Base-by-base conservation (phyloP, 768 basidiomycete genomes). In the Porpolomopsis calyptriformis region DNA sequence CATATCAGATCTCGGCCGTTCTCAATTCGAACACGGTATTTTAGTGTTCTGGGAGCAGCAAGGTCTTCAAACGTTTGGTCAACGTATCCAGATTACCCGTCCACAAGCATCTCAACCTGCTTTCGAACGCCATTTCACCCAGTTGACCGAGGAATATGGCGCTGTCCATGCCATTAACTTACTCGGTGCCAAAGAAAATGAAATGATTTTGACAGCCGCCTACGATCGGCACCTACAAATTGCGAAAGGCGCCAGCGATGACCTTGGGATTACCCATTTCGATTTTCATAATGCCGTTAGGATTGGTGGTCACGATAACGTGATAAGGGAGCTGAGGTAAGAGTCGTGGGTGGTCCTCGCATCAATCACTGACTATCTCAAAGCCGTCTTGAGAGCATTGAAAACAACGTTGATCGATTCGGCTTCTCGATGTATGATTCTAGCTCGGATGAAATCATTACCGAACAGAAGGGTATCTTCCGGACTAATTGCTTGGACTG, bases 31-130 rank as follows among this genome's bases (percentile, higher is more conserved):
- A 18, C 47, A 37, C 27, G 37, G 44, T 39, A 11, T 20, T 45
- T 38, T 57, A 92, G 91, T 98, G 48, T 99, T 99, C 61, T 99
- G 96, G 96, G 94, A 98, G 61, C 94, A 99, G 57, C 91, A 94
- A 64, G 92, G 90, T 22, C 61, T 93, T 33, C 90, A 93, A 58
- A 93, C 94, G 0, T 92, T 99, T 57, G 88, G 91, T 29, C 91
- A 90, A 53, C 78, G 80, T 46, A 90, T 99, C 34, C 92, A 97
- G 59, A 89, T 99, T 50, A 93, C 91, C 10, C 82, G 93, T 10
- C 94, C 96, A 1, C 84, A 89, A 54, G 90, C 92, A 2, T 93
- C 93, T 1, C 94, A 98, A 54, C 93, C 93, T 6, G 96, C 96
- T 1, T 99, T 99, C 58, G 88, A 97, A 53, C 80, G 88, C 31